Evolutionary conservation across 805 yeast genomes (phyloP).

Genomic region (Ogataea neopini): DNA sequence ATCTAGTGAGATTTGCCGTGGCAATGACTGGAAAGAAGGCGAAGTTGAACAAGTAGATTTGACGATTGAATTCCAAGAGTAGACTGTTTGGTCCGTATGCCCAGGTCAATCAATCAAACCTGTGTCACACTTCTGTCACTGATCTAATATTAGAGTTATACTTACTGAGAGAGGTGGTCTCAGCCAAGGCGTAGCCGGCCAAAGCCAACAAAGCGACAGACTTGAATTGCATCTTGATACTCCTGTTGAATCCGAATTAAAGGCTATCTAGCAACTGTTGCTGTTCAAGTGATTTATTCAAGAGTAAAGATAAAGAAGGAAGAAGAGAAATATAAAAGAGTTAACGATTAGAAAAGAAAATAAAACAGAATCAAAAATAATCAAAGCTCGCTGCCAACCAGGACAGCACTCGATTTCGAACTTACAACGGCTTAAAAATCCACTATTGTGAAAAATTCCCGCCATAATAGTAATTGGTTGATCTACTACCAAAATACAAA

Average conservation of each 20-base stretch:
- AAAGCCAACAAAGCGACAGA: constrained; percentile 46
- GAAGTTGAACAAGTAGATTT: too few species aligned
- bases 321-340: constrained; percentile 12
- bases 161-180: constrained; percentile 40
- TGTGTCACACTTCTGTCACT: too few species aligned
- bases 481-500: constrained; percentile 5
- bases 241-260: background rate
- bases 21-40: too few species aligned
- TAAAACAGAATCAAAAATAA: constrained; percentile 11
- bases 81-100: too few species aligned
- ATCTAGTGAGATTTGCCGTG: too few species aligned
- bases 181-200: constrained; percentile 48
- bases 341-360: constrained; percentile 9
- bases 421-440: background rate
- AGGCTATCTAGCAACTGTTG: constrained; percentile 3
- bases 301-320: constrained; percentile 2
- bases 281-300: background rate
- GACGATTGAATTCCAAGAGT: too few species aligned
- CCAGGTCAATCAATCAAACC: too few species aligned
- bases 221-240: constrained; percentile 53
- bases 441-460: constrained; percentile 2
- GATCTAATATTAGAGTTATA: constrained; percentile 15
- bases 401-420: constrained; percentile 3
- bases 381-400: constrained; percentile 6
- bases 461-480: constrained; percentile 9